Conservation (phyloP, 805 yeast genomes). For the Lachancea cidri region DNA sequence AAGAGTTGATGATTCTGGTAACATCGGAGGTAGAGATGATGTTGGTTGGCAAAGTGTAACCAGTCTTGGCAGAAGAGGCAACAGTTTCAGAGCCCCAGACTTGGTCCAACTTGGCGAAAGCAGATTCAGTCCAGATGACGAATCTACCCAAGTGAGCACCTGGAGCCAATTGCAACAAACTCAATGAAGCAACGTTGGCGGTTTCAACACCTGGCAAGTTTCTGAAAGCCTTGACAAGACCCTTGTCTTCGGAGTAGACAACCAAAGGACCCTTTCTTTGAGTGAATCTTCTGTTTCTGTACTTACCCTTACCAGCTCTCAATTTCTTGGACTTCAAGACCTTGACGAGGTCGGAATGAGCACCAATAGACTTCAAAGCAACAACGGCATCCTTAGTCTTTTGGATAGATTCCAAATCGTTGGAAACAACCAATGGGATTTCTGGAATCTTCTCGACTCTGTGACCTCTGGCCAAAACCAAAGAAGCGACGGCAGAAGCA, state of each 20-base stretch:
- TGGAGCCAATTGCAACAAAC: conserved; percentile 98
- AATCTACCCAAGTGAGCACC: conserved; percentile 99
- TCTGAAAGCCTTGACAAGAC: conserved; percentile 97
- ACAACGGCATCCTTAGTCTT: conserved; percentile 99
- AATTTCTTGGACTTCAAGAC: conserved; percentile 97
- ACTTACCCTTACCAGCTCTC: conserved; percentile 99
- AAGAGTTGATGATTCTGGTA: conserved; percentile 95
- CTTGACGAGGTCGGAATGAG: conserved; percentile 96
- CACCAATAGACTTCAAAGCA: conserved; percentile 96
- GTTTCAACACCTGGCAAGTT: conserved; percentile 99
- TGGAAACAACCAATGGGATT: conserved; percentile 95
- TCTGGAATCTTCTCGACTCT: conserved; percentile 96
- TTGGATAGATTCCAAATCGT: conserved; percentile 84
- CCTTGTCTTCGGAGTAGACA: conserved; percentile 96
- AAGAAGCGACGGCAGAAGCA: conserved; percentile 96
- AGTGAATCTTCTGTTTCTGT: conserved; percentile 99
- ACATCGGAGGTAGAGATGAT: conserved; percentile 93
- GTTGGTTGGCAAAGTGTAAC: conserved; percentile 91
- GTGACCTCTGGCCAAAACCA: conserved; percentile 99
- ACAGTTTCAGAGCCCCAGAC: conserved; percentile 94
- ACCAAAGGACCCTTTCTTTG: conserved; percentile 99
- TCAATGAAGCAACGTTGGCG: conserved; percentile 83
- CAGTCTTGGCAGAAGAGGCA: conserved; percentile 69
- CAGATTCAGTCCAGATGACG: conserved; percentile 99
- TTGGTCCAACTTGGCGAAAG: conserved; percentile 93